Conservation (phyloP, 2,329 filamentous ascomycete genomes). For the Verticillium alfalfae region DNA sequence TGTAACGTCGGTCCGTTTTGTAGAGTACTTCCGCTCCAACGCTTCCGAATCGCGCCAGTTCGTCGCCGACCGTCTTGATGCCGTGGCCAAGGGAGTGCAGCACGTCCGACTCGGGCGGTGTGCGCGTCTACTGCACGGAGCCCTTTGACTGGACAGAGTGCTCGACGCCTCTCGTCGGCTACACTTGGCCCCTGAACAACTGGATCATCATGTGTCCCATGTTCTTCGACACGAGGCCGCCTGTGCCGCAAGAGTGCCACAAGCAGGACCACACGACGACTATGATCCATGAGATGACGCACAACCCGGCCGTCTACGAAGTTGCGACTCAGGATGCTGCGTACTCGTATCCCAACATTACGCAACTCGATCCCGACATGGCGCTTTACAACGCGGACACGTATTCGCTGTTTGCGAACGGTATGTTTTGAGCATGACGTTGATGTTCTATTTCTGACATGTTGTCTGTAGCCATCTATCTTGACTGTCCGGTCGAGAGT, state of each 20-base stretch:
- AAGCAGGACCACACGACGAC: constrained; percentile 15
- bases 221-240: constrained; percentile 12
- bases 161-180: constrained; percentile 13
- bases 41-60: constrained; percentile 9
- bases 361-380: constrained; percentile 5
- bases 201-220: constrained; percentile 15
- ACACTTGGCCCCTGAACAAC: constrained; percentile 11
- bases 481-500: neutral
- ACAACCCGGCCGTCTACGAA: constrained; percentile 12
- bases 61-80: constrained; percentile 10
- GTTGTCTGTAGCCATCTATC: neutral
- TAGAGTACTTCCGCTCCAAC: constrained; percentile 16
- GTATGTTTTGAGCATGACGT: neutral
- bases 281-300: constrained; percentile 16
- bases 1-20: constrained; percentile 11
- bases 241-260: constrained; percentile 12
- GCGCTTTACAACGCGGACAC: constrained; percentile 15
- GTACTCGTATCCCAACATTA: constrained; percentile 14
- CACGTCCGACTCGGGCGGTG: constrained; percentile 9
- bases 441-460: neutral
- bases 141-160: constrained; percentile 12
- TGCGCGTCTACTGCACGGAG: constrained; percentile 13
- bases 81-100: constrained; percentile 13
- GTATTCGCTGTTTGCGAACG: constrained; percentile 12
- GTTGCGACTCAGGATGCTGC: constrained; percentile 13